phyloP scores from a whole-genome alignment of 306 rosid genomes.

The Vigna hirtella region DNA sequence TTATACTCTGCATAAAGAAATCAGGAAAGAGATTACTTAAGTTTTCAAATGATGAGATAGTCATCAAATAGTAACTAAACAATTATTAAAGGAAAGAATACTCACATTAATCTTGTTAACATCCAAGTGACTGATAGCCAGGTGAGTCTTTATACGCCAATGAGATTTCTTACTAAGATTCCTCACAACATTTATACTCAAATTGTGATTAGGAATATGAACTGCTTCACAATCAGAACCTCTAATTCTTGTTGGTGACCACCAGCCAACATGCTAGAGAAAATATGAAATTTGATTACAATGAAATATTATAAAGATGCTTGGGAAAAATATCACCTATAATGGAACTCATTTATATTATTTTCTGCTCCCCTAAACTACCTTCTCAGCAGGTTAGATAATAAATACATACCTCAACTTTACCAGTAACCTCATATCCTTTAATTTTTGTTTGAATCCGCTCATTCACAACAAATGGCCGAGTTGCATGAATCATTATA shows the following conservation, averaged over 20 bases:
- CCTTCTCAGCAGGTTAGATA: slow-evolving; percentile 49
- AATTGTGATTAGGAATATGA: slow-evolving; percentile 97
- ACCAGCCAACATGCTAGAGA: slow-evolving; percentile 95
- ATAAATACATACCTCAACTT: slow-evolving; percentile 82
- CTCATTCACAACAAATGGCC: slow-evolving; percentile 92
- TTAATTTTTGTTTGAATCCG: slow-evolving; percentile 94
- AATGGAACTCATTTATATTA: slow-evolving; percentile 20
- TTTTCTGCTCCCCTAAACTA: slow-evolving; percentile 22
- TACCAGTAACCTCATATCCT: slow-evolving; percentile 98
- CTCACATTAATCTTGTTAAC: slow-evolving; percentile 87
- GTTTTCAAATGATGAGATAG: slow-evolving; percentile 35
- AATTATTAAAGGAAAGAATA: slow-evolving; percentile 30
- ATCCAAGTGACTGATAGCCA: slow-evolving; percentile 91
- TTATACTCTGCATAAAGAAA: slow-evolving; percentile 66
- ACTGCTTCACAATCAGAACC: slow-evolving; percentile 99
- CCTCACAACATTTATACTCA: slow-evolving; percentile 90
- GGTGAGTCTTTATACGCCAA: slow-evolving; percentile 93
- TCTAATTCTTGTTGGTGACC: slow-evolving; percentile 97
- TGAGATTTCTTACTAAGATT: slow-evolving; percentile 97
- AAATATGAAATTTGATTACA: slow-evolving; percentile 35
- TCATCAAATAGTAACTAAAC: slow-evolving; percentile 39
- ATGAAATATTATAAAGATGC: slow-evolving; percentile 2
- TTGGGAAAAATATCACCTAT: slow-evolving; percentile 10
- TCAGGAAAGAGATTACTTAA: slow-evolving; percentile 24
- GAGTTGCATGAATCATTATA: slow-evolving; percentile 91